Evolutionary conservation across 2,329 filamentous ascomycete species (phyloP), one percentile per base, ranked within the genome.

Genomic region (Chrysoporthe cubensis): DNA sequence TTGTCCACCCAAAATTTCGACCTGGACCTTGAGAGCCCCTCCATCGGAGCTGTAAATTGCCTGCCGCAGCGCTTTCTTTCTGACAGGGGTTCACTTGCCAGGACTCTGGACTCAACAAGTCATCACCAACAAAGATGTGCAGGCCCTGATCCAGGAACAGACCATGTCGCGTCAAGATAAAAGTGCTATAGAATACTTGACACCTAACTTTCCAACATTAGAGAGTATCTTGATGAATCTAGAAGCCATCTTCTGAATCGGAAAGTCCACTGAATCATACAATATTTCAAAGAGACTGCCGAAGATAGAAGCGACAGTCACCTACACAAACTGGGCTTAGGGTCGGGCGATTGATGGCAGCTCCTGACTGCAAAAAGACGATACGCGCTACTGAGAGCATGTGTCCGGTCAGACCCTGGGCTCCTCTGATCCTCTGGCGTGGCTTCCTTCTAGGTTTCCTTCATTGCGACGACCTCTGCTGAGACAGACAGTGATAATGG

Each of bases 1-100:
- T 43, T 43, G 34, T 40, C 43, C 44, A 26, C 46, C 63, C 63
- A 65, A 65, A 65, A 65, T 65, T 65, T 65, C 63, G 63, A 64
- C 63, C 42, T 40, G 40, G 50, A n/a, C 50, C 37, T 57, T 40
- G 59, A 59, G 58, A 65, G 67, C 54, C 62, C 64, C 46, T 61
- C 58, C 37, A 52, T 60, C 37, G 54, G 37, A 59, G 52, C 60
- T 64, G 60, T 48, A 58, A 48, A 4, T 61, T 61, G 59, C 59
- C 59, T 61, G 59, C 59, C 59, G 43, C 59, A 40, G n/a, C 62
- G 66, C n/a, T 18, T 26, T 6, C 8, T 60, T 32, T 18, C 18
- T 4, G n/a, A 26, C 57, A 60, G 42, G 57, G 37, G n/a, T 8
- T 8, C 21, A 21, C 14, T 2, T 32, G 50, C 26, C 26, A 13